Conservation (phyloP, 1,139 yeast species). For the Pichia sp. region DNA sequence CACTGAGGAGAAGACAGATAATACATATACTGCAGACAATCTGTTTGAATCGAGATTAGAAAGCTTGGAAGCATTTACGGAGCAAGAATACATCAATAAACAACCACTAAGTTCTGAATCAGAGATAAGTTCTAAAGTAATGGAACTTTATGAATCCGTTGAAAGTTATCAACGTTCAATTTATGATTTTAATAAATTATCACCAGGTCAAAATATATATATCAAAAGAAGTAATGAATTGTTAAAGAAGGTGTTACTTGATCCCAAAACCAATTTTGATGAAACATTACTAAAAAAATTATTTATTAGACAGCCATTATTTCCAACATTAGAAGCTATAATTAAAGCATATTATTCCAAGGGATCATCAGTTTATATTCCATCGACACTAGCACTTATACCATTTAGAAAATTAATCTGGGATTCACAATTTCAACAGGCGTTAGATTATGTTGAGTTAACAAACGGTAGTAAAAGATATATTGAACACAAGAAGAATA, state of each 20-base stretch:
- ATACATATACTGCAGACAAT: constrained; percentile 15
- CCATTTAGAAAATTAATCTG: constrained; percentile 57
- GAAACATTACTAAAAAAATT: constrained; percentile 10
- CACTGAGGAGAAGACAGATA: background rate
- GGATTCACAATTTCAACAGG: constrained; percentile 53
- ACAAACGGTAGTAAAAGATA: constrained; percentile 57
- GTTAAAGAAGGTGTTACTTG: constrained; percentile 7
- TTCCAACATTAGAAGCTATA: constrained; percentile 19
- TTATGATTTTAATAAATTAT: constrained; percentile 19
- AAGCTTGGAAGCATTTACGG: constrained; percentile 15
- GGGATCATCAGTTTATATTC: constrained; percentile 35
- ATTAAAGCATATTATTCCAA: constrained; percentile 31
- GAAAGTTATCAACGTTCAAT: constrained; percentile 23
- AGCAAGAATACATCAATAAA: constrained; percentile 10
- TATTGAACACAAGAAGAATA: constrained; percentile 30
- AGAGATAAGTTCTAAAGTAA: constrained; percentile 1
- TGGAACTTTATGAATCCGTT: constrained; percentile 12
- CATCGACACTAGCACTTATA: constrained; percentile 46
- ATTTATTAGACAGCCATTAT: constrained; percentile 16
- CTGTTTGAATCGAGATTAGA: constrained; percentile 19
- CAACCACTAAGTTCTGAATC: too few relatives aligned
- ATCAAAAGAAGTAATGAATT: constrained; percentile 21
- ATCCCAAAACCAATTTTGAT: constrained; percentile 12
- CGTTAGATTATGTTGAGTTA: constrained; percentile 52
- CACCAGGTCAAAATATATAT: constrained; percentile 18